These are phyloP conservation scores for Pneumocystis jirovecii DNA, from an alignment of 1,139 yeast genomes.

Conservation along the genomic window DNA sequence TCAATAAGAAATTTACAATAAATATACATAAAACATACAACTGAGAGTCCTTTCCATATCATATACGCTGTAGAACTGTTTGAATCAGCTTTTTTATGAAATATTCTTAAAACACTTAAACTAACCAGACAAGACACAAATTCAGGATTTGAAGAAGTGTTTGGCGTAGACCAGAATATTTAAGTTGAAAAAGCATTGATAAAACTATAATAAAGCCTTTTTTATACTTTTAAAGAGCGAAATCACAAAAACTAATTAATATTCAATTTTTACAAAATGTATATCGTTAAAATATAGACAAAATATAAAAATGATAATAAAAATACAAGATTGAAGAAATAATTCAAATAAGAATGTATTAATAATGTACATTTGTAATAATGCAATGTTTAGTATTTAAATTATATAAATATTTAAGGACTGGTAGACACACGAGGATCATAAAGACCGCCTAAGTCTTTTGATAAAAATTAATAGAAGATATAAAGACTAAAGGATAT, in stretches of 20 bases:
- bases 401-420: not conserved
- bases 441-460: not conserved
- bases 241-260: not conserved
- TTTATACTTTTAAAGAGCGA: not conserved
- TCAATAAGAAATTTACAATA: not conserved
- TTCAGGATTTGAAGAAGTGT: conserved; percentile 43
- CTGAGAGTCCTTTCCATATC: conserved; percentile 72
- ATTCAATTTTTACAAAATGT: not conserved
- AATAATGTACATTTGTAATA: not conserved
- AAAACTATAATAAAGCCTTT: not conserved
- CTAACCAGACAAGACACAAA: conserved; percentile 43
- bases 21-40: not conserved
- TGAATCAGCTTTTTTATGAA: conserved; percentile 24
- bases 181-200: conserved; percentile 9
- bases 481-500: not conserved
- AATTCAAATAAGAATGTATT: too few species aligned
- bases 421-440: not conserved
- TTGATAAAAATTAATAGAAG: not conserved
- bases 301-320: too few species aligned
- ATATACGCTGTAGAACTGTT: conserved; percentile 58
- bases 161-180: conserved; percentile 18
- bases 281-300: too few species aligned
- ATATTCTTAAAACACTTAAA: not conserved
- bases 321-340: not conserved
- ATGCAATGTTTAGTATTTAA: not conserved